phyloP scores from a whole-genome alignment of 345 rosid species.

The Bruguiera gymnorhiza region DNA sequence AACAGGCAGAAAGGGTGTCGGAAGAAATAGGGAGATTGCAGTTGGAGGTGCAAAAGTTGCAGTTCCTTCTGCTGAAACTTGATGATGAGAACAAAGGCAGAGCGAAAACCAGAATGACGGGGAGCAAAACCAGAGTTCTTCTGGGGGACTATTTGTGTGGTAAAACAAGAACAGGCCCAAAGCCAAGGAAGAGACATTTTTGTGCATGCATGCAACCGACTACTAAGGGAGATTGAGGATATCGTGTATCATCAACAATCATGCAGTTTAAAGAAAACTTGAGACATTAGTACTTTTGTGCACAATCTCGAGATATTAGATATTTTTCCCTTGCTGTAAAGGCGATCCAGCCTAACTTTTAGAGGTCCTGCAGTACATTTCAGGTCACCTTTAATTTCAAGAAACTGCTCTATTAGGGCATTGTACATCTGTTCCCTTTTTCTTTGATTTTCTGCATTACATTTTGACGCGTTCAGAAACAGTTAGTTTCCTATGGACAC shows the following conservation, averaged over 20 bases:
- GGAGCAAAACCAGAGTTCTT: constrained; percentile 57
- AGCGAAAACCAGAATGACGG: constrained; percentile 42
- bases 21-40: constrained; percentile 87
- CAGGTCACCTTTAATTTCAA: constrained; percentile 19
- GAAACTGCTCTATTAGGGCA: constrained; percentile 24
- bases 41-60: constrained; percentile 86
- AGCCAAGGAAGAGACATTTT: constrained; percentile 51
- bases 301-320: constrained; percentile 20
- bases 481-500: too few relatives aligned
- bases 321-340: constrained; percentile 13
- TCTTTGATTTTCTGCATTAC: not conserved
- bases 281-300: constrained; percentile 26
- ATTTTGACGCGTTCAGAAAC: not conserved
- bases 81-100: constrained; percentile 61
- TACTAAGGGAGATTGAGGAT: constrained; percentile 50
- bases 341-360: constrained; percentile 14
- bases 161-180: constrained; percentile 40
- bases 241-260: constrained; percentile 3
- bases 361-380: constrained; percentile 33
- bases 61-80: constrained; percentile 62
- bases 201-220: constrained; percentile 84
- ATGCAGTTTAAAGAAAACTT: constrained; percentile 11
- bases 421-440: not conserved
- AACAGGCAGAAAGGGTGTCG: constrained; percentile 77
- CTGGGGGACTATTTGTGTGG: constrained; percentile 83